These are phyloP conservation scores for Fusarium sp. DNA, from an alignment of 2,329 filamentous ascomycete genomes.

Conservation along the genomic window DNA sequence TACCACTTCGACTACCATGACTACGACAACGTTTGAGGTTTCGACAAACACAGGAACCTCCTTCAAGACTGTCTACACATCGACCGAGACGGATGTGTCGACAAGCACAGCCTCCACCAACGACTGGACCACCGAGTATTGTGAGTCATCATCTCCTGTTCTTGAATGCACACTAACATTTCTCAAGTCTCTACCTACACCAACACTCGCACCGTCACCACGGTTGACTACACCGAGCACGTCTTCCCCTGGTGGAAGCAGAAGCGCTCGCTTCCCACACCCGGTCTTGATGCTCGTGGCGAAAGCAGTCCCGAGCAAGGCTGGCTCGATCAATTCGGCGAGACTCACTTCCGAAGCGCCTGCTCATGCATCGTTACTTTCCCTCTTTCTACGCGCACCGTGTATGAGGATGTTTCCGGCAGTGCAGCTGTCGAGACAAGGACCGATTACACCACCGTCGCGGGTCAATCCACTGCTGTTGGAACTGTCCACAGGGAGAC, in stretches of 20 bases:
- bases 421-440: neutral
- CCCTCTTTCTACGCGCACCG: slow-evolving; percentile 15
- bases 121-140: slow-evolving; percentile 3
- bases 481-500: slow-evolving; percentile 9
- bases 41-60: slow-evolving; percentile 8
- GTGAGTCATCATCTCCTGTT: neutral
- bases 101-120: slow-evolving; percentile 1
- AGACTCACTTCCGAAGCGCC: slow-evolving; percentile 12
- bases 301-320: neutral
- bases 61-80: neutral
- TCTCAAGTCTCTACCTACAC: neutral
- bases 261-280: slow-evolving; percentile 7
- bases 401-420: neutral
- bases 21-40: slow-evolving; percentile 6
- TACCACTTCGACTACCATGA: neutral
- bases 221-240: slow-evolving; percentile 5
- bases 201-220: neutral
- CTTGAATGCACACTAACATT: neutral
- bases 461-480: slow-evolving; percentile 1
- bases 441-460: neutral
- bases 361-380: slow-evolving; percentile 17
- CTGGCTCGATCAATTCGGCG: slow-evolving; percentile 13
- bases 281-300: neutral
- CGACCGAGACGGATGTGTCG: neutral
- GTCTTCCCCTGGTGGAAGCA: slow-evolving; percentile 10